A percentile compares a stretch with the other conserved stretches of the same genome.
phyloP scores from a whole-genome alignment of 176 grass and related monocot genomes.

The Juncus effusus region DNA sequence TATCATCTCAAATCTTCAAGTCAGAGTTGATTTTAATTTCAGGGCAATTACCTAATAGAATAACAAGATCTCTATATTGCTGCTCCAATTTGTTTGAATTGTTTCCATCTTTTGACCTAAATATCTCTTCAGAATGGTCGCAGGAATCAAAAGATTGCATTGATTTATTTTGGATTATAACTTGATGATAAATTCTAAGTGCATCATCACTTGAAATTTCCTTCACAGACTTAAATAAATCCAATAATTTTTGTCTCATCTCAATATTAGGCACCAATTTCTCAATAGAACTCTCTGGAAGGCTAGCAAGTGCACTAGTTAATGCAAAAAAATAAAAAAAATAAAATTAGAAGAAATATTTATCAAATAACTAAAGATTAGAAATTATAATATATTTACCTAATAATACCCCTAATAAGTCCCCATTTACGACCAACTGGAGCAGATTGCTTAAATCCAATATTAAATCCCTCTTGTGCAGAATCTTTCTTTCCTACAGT shows the following conservation, averaged over 20 bases:
- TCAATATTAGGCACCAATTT: constrained; percentile 43
- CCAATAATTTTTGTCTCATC: constrained; percentile 32
- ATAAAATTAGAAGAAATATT: not conserved
- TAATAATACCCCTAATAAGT: constrained; percentile 58
- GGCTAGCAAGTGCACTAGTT: constrained; percentile 44
- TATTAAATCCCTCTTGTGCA: constrained; percentile 82
- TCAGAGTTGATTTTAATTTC: constrained; percentile 43
- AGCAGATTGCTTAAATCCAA: constrained; percentile 73
- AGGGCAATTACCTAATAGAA: constrained; percentile 39
- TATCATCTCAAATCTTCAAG: constrained; percentile 25
- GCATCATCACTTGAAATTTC: constrained; percentile 47
- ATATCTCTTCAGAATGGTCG: constrained; percentile 21
- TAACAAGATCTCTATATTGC: constrained; percentile 39
- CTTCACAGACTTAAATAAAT: constrained; percentile 37
- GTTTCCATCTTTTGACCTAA: not conserved
- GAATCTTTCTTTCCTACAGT: constrained; percentile 60
- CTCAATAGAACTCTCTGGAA: constrained; percentile 46
- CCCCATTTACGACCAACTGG: constrained; percentile 72
- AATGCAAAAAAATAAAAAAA: not conserved
- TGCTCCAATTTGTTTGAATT: constrained; percentile 38
- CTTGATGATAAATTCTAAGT: constrained; percentile 43
- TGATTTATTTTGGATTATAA: constrained; percentile 27
- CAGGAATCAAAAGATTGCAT: not conserved
- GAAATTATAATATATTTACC: constrained; percentile 32
- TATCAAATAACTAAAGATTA: not conserved